A percentile compares a stretch with the other conserved stretches of the same genome.
These are phyloP conservation scores for Bryum argenteum DNA, from an alignment of 225 moss, liverwort and hornwort species.

Conservation along the genomic window DNA sequence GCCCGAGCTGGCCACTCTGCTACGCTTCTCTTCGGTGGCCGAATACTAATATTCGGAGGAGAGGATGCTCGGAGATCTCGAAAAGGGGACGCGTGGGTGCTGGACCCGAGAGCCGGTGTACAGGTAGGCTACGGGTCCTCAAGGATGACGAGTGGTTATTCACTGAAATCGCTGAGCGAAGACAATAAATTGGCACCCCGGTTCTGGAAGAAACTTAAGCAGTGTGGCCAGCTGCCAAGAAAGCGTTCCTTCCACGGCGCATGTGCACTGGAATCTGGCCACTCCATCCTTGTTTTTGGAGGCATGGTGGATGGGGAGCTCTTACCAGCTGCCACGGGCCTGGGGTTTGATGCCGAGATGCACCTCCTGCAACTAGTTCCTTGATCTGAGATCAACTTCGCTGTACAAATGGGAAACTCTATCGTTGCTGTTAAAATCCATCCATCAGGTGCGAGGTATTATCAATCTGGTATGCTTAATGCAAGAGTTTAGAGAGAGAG, in stretches of 20 bases:
- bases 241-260: slow-evolving; percentile 89
- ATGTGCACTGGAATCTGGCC: slow-evolving; percentile 77
- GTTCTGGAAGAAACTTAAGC: slow-evolving; percentile 93
- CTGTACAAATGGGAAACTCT: slow-evolving; percentile 44
- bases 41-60: slow-evolving; percentile 86
- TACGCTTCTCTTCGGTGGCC: slow-evolving; percentile 83
- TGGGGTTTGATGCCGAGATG: slow-evolving; percentile 84
- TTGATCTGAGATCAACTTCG: slow-evolving; percentile 32
- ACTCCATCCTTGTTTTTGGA: slow-evolving; percentile 82
- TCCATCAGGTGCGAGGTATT: slow-evolving; percentile 39
- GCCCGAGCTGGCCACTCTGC: slow-evolving; percentile 91
- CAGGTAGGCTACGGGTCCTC: slow-evolving; percentile 50
- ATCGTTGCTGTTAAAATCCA: slow-evolving; percentile 11
- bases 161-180: slow-evolving; percentile 40
- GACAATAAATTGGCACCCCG: slow-evolving; percentile 54
- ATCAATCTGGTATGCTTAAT: slow-evolving; percentile 26
- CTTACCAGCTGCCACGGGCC: slow-evolving; percentile 47
- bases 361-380: slow-evolving; percentile 85
- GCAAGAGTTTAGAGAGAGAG: slow-evolving; percentile 17
- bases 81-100: slow-evolving; percentile 88
- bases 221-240: slow-evolving; percentile 70
- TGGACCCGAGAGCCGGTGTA: slow-evolving; percentile 73
- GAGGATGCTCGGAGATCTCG: slow-evolving; percentile 78
- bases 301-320: slow-evolving; percentile 90
- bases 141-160: slow-evolving; percentile 42